These are phyloP conservation scores for Silene latifolia DNA, from an alignment of 148 eudicot species.

Conservation along the genomic window DNA sequence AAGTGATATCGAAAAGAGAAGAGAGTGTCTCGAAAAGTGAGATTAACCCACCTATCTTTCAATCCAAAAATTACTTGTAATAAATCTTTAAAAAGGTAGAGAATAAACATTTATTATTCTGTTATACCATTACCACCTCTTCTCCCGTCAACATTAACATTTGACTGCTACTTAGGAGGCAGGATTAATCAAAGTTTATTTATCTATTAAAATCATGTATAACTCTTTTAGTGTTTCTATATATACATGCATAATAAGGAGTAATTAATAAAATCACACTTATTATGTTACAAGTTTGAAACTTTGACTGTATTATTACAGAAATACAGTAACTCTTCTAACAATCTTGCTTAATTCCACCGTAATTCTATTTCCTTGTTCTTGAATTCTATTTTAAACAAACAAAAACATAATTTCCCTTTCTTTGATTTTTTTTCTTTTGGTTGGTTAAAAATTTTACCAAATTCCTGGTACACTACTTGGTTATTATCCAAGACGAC, in stretches of 20 bases:
- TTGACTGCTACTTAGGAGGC: not conserved
- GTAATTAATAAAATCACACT: too few species aligned
- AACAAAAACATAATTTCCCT: too few species aligned
- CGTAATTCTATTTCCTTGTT: not conserved
- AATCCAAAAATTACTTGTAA: too few species aligned
- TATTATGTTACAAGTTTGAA: not conserved
- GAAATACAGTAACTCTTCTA: not conserved
- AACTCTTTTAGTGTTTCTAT: not conserved
- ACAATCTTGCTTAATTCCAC: not conserved
- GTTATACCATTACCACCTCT: not conserved
- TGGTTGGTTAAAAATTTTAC: too few species aligned
- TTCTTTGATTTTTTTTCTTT: too few species aligned
- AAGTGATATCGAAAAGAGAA: too few species aligned
- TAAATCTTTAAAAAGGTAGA: not conserved
- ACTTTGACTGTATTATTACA: not conserved
- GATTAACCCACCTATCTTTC: too few species aligned
- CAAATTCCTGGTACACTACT: too few species aligned
- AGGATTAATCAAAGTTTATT: not conserved
- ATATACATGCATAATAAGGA: too few species aligned
- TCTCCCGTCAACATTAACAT: not conserved
- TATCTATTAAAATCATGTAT: not conserved
- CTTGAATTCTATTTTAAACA: too few species aligned
- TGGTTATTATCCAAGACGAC: not conserved
- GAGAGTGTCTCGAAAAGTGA: too few species aligned
- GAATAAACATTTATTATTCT: too few species aligned